These are phyloP conservation scores for Boletus insuetus DNA, from an alignment of 768 basidiomycete species.

Conservation along the genomic window DNA sequence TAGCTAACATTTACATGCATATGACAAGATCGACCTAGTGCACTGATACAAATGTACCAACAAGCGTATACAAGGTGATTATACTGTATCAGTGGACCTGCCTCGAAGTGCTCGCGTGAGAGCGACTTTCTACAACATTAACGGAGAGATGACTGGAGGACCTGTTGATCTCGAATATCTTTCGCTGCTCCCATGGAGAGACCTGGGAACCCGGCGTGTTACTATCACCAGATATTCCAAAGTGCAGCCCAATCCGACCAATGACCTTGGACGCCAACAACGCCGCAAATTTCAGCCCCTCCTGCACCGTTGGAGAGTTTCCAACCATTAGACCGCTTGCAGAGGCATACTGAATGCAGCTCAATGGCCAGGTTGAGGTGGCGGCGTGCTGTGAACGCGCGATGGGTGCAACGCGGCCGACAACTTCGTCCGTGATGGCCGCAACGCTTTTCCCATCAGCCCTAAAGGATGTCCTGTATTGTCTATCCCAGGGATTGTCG, in stretches of 20 bases:
- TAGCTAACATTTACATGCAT: neutral
- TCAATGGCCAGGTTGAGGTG: conserved; percentile 7
- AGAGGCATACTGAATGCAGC: conserved; percentile 14
- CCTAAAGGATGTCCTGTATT: conserved; percentile 15
- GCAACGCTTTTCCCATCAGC: conserved; percentile 15
- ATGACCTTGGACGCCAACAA: conserved; percentile 45
- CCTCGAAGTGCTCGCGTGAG: conserved; percentile 7
- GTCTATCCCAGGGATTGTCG: conserved; percentile 28
- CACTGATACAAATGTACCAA: neutral
- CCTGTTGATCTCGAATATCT: conserved; percentile 7
- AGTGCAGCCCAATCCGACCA: conserved; percentile 31
- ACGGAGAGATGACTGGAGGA: neutral
- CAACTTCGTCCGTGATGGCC: conserved; percentile 18
- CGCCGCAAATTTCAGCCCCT: conserved; percentile 53
- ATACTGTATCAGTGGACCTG: conserved; percentile 5
- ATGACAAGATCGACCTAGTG: too few species aligned
- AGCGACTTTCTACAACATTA: neutral
- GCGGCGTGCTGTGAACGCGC: conserved; percentile 8
- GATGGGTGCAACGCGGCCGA: conserved; percentile 17
- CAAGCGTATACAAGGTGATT: neutral
- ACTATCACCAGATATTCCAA: conserved; percentile 24
- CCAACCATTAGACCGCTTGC: conserved; percentile 14
- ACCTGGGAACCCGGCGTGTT: conserved; percentile 31
- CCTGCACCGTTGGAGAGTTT: conserved; percentile 39
- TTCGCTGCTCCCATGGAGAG: conserved; percentile 38